A percentile compares a stretch with the other conserved stretches of the same genome.
Conservation (phyloP, 148 eudicot species). For the Rhododendron griersonianum region DNA sequence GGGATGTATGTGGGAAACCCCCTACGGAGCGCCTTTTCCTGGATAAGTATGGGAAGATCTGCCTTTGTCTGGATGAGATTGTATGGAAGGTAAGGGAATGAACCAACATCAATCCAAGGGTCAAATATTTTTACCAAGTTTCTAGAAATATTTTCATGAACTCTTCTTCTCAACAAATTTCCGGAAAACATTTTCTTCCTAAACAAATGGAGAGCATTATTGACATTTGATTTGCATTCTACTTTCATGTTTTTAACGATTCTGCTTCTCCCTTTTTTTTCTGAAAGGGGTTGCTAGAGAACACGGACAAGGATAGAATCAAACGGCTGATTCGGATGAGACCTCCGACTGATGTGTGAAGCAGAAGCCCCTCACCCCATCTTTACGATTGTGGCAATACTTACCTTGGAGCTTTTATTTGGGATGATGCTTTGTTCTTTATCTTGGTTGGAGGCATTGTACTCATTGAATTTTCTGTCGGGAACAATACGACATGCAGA, state of each 20-base stretch:
- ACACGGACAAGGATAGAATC: constrained; percentile 90
- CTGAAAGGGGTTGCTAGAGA: constrained; percentile 84
- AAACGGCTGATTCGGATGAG: constrained; percentile 87
- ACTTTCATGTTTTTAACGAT: not conserved
- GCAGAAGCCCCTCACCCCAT: constrained; percentile 7
- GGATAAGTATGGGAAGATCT: constrained; percentile 94
- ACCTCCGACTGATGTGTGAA: constrained; percentile 86
- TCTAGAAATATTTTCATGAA: not conserved
- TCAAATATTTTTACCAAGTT: not conserved
- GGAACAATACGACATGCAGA: not conserved
- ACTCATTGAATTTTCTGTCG: not conserved
- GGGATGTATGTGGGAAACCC: constrained; percentile 92
- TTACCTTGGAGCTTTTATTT: not conserved
- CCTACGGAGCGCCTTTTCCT: constrained; percentile 93
- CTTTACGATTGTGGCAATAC: constrained; percentile 2
- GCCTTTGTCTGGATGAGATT: constrained; percentile 92
- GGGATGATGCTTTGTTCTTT: not conserved
- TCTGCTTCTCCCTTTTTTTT: not conserved
- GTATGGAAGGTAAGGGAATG: constrained; percentile 72
- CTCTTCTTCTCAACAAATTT: not conserved
- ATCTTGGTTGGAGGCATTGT: not conserved
- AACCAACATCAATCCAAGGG: not conserved
- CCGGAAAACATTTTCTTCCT: not conserved
- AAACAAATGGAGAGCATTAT: not conserved
- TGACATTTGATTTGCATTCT: not conserved